Conservation (phyloP, 306 rosid species). For the Vigna trinervia region DNA sequence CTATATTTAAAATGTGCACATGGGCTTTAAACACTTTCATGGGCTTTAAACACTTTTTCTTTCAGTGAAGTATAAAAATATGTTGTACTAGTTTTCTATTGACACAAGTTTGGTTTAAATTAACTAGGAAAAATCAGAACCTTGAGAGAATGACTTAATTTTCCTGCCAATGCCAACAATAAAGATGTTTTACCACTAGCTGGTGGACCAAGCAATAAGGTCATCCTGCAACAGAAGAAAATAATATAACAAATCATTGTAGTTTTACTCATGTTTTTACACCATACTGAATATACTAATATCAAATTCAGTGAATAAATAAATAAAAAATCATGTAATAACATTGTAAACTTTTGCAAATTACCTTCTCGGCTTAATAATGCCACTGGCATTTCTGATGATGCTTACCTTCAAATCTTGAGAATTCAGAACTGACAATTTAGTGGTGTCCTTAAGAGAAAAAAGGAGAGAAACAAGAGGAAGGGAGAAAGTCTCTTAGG, state of each 20-base stretch:
- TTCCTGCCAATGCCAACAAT: slow-evolving; percentile 60
- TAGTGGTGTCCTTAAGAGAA: slow-evolving; percentile 45
- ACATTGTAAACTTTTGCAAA: not conserved
- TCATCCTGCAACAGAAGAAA: slow-evolving; percentile 52
- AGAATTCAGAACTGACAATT: slow-evolving; percentile 40
- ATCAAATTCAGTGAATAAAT: too few species aligned
- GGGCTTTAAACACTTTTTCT: too few species aligned
- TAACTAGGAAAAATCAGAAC: slow-evolving; percentile 21
- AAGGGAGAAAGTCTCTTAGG: not conserved
- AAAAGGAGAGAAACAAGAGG: not conserved
- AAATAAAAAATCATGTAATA: not conserved
- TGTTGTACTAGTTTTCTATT: too few species aligned
- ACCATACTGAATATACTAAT: too few species aligned
- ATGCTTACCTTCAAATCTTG: slow-evolving; percentile 47
- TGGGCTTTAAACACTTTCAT: too few species aligned
- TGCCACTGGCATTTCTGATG: slow-evolving; percentile 53
- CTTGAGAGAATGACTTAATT: slow-evolving; percentile 54
- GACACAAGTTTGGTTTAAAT: too few species aligned
- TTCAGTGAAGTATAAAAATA: too few species aligned
- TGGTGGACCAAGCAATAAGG: slow-evolving; percentile 65
- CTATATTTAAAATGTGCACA: too few species aligned
- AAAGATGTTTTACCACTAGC: slow-evolving; percentile 64
- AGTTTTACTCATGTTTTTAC: not conserved
- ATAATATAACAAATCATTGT: slow-evolving; percentile 24
- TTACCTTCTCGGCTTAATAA: slow-evolving; percentile 64